Base-by-base conservation (phyloP, 352 stramenopile species). In the Phytopythium oedochilum region DNA sequence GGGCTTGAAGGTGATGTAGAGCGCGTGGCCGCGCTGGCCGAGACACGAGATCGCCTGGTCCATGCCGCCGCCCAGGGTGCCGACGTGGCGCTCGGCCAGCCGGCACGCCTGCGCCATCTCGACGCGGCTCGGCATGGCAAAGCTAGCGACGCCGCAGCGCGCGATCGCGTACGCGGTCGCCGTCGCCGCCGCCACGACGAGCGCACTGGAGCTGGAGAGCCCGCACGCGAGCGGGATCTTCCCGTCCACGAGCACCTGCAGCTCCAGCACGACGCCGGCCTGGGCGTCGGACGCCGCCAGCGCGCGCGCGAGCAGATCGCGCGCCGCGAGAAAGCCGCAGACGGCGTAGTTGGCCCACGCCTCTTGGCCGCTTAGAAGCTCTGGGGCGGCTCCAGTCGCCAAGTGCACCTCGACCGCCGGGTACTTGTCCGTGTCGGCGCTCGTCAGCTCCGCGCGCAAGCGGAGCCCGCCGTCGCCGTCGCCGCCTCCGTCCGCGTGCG, bases 21-120 rank as follows among this genome's bases (percentile, higher is more conserved):
- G 58, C 17, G 84, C 84, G 10, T 63, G 56, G 14, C 83, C 73
- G 23, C 44, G 43, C n/a, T 66, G 59, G 5, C 70, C 75, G 28
- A 92, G 62, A 57, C 78, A 88, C 44, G 67, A 75, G 29, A 85
- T 72, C 1, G 84, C 69, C 54, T 96, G 86, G 59, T 96, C 86
- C 86, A 94, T 96, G 20, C 86, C 84, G 29, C 84, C 86, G 48
- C 84, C 78, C 66, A 92, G 81, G 0, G 79, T 92, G 5, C 83
- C 86, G 15, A 94, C 70, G 38, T 73, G 70, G 31, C 75, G 73
- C 60, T 96, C 86, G 4, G 78, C 70, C 28, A 47, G 49, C 15
- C 76, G 70, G 57, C 82, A 86, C 1, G 72, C 45, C 8, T 89
- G 68, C 3, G 81, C 86, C 17, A 96, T 53, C 29, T 78, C 63